Percentiles rank a stretch among this genome's conserved stretches.
Conservation (phyloP, 331 rosid genomes). For the Quercus phellos region DNA sequence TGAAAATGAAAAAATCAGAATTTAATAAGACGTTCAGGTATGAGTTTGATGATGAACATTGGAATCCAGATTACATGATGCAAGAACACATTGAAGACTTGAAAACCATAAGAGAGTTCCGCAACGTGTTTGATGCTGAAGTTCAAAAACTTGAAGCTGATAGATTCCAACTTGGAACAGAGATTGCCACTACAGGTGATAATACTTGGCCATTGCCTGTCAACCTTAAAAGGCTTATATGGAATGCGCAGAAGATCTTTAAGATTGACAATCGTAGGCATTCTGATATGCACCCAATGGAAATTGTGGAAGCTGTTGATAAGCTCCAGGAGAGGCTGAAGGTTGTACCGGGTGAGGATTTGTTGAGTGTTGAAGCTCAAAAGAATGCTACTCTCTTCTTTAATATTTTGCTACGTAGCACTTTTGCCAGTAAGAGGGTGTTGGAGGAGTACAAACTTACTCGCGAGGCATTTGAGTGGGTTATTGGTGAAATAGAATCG, state of each 20-base stretch:
- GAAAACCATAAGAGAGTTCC: slow-evolving; percentile 89
- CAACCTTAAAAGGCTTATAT: slow-evolving; percentile 91
- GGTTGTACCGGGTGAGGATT: slow-evolving; percentile 97
- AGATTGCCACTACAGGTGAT: slow-evolving; percentile 83
- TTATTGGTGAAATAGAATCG: slow-evolving; percentile 94
- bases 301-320: slow-evolving; percentile 97
- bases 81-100: slow-evolving; percentile 94
- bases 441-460: slow-evolving; percentile 95
- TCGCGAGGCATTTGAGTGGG: slow-evolving; percentile 99
- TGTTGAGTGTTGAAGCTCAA: slow-evolving; percentile 88
- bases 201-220: slow-evolving; percentile 93
- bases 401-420: slow-evolving; percentile 83
- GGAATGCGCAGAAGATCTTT: slow-evolving; percentile 96
- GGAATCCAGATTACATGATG: slow-evolving; percentile 96
- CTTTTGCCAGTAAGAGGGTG: slow-evolving; percentile 95
- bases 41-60: slow-evolving; percentile 86
- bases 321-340: slow-evolving; percentile 94
- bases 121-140: slow-evolving; percentile 96
- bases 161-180: slow-evolving; percentile 80
- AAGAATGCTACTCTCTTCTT: slow-evolving; percentile 94
- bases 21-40: slow-evolving; percentile 78
- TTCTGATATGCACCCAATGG: slow-evolving; percentile 99
- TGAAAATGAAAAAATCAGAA: slow-evolving; percentile 85
- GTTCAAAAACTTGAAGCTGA: slow-evolving; percentile 86
- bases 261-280: slow-evolving; percentile 96